phyloP scores from a whole-genome alignment of 108 stramenopile genomes.

The Phaeodactylum tricornutum region DNA sequence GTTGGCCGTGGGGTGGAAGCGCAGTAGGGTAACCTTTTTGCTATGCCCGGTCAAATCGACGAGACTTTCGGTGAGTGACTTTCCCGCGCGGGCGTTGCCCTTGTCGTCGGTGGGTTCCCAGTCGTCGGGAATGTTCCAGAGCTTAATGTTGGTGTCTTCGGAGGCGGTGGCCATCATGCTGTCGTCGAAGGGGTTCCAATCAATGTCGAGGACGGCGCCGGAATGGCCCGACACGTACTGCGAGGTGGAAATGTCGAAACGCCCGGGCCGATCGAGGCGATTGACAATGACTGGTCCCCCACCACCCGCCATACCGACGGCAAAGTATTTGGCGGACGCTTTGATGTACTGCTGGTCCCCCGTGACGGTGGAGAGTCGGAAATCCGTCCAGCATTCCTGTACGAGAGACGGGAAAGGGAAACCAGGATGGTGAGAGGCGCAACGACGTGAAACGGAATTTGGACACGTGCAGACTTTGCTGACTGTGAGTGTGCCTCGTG shows the following conservation, averaged over 20 bases:
- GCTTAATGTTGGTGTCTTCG: conserved; percentile 93
- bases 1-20: conserved; percentile 89
- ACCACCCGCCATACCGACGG: conserved; percentile 88
- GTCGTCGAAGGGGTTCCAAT: conserved; percentile 97
- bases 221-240: conserved; percentile 89
- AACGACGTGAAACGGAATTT: no score
- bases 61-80: conserved; percentile 75
- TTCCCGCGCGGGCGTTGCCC: conserved; percentile 71
- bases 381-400: conserved; percentile 70
- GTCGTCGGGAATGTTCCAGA: conserved; percentile 94
- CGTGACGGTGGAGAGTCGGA: conserved; percentile 87
- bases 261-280: conserved; percentile 78
- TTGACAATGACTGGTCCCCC: conserved; percentile 91
- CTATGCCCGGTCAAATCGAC: conserved; percentile 85
- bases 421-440: no score
- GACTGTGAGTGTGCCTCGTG: no score
- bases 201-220: conserved; percentile 90
- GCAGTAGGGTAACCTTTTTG: conserved; percentile 88
- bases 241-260: conserved; percentile 58
- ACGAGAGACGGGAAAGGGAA: not conserved
- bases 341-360: conserved; percentile 99
- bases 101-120: conserved; percentile 87
- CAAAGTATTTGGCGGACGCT: conserved; percentile 96
- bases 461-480: no score
- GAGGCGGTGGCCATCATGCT: conserved; percentile 83